A percentile compares a stretch with the other conserved stretches of the same genome.
phyloP scores from a whole-genome alignment of 768 basidiomycete genomes.

The Trametes elegans region DNA sequence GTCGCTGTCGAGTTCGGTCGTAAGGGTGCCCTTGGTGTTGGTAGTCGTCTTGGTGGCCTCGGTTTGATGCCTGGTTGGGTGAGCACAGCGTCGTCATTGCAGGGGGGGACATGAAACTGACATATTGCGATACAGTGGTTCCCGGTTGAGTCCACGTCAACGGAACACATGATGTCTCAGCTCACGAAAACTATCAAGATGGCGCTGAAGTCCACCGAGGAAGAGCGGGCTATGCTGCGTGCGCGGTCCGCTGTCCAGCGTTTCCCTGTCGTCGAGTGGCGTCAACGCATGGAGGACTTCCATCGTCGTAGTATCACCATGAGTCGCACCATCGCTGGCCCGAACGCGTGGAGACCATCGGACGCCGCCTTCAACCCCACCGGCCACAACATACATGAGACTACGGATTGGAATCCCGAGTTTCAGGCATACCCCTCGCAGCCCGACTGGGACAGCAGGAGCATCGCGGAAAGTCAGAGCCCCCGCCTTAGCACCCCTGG shows the following conservation, averaged over 20 bases:
- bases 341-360: constrained; percentile 74
- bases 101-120: not conserved
- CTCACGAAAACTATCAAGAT: constrained; percentile 93
- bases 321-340: constrained; percentile 67
- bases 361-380: constrained; percentile 45
- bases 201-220: constrained; percentile 85
- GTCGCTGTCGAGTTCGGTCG: constrained; percentile 96
- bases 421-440: constrained; percentile 61
- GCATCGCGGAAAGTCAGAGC: constrained; percentile 42
- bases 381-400: constrained; percentile 52
- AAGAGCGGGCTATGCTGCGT: constrained; percentile 89
- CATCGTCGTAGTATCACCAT: constrained; percentile 78
- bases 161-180: constrained; percentile 93
- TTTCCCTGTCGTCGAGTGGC: constrained; percentile 98
- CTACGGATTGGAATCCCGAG: constrained; percentile 80
- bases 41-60: constrained; percentile 89
- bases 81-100: constrained; percentile 31
- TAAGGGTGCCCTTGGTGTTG: constrained; percentile 95
- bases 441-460: constrained; percentile 76
- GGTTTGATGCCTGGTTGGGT: constrained; percentile 99
- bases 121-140: constrained; percentile 70
- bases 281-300: constrained; percentile 93
- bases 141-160: constrained; percentile 92
- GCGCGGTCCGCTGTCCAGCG: constrained; percentile 93
- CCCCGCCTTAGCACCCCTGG: constrained; percentile 26